Evolutionary conservation across 2,329 filamentous ascomycete species (phyloP), one percentile per base, ranked within the genome.

Genomic region (Fusarium concolor): DNA sequence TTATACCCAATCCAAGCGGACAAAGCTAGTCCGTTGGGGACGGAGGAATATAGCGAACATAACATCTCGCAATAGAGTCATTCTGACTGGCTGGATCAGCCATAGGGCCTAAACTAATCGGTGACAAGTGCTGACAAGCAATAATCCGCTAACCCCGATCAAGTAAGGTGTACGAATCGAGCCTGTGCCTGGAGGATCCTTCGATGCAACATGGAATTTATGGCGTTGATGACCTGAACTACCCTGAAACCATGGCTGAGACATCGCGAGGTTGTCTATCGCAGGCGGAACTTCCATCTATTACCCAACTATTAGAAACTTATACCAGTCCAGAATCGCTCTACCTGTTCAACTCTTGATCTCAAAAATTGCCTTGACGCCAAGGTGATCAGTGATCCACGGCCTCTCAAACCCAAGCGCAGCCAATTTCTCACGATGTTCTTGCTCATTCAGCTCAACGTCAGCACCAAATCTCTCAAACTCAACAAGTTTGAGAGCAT

Each of bases 381-480:
- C 60, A 15, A 65, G 18, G 17, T 64, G 61, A 17, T 64, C 61
- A 6, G 61, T 64, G 20, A 64, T 18, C 61, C 61, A 64, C 1
- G 61, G 33, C 2, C 18, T 51, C 33, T 64, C 61, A 42, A 64
- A 64, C 59, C 59, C 26, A 64, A 20, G 20, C 44, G 31, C 5
- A 64, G 2, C 4, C 15, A 64, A 15, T 10, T 58, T 51, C n/a
- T n/a, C 31, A 11, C 60, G 55, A 2, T 20, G 38, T 3, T 52
- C 44, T 8, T 58, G 8, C 6, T n/a, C 14, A 6, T 51, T 44
- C 6, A 28, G 44, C 10, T 64, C 61, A 71, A 86, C 79, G 59
- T 80, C 84, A 41, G 73, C 69, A 0, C 86, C 86, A 51, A 87
- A 84, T 44, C 79, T 78, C 62, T 82, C 79, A 55, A 87, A n/a